A percentile compares a stretch with the other conserved stretches of the same genome.
Conservation (phyloP, 371 early-diverging fungal species). For the Mucor racemosus region DNA sequence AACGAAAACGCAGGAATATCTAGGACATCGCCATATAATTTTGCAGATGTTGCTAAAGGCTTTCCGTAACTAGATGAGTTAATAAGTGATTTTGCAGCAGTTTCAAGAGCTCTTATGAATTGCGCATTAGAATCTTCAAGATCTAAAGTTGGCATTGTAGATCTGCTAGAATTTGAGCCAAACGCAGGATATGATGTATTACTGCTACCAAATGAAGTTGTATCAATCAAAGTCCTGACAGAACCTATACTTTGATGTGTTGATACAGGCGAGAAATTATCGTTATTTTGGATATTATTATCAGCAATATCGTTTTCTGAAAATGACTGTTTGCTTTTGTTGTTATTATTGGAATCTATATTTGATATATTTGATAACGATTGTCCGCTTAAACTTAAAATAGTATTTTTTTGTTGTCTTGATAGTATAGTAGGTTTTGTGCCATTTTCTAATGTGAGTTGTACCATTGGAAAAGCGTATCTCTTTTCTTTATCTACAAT, state of each 20-base stretch:
- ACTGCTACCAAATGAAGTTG: background rate
- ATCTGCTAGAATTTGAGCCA: background rate
- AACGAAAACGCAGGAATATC: slow-evolving; percentile 45
- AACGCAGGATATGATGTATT: background rate
- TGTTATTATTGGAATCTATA: background rate
- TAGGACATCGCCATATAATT: slow-evolving; percentile 33
- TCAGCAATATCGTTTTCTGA: background rate
- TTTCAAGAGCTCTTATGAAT: slow-evolving; percentile 33
- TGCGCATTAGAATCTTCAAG: slow-evolving; percentile 8
- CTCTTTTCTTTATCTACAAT: slow-evolving; percentile 36
- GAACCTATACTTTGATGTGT: background rate
- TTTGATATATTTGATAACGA: slow-evolving; percentile 19
- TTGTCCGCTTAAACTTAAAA: slow-evolving; percentile 31
- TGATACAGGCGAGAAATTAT: background rate
- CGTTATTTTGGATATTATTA: background rate
- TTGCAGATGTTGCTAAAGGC: slow-evolving; percentile 30
- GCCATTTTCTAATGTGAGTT: slow-evolving; percentile 23
- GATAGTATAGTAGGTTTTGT: slow-evolving; percentile 19
- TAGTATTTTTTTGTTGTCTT: slow-evolving; percentile 25
- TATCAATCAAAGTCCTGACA: background rate
- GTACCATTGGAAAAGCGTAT: slow-evolving; percentile 41
- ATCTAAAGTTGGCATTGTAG: background rate
- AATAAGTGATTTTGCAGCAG: slow-evolving; percentile 27
- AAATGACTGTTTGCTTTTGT: background rate
- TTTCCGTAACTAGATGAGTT: slow-evolving; percentile 31